Evolutionary conservation across 179 eudicot species (phyloP).

Genomic region (Gypsophila paniculata): DNA sequence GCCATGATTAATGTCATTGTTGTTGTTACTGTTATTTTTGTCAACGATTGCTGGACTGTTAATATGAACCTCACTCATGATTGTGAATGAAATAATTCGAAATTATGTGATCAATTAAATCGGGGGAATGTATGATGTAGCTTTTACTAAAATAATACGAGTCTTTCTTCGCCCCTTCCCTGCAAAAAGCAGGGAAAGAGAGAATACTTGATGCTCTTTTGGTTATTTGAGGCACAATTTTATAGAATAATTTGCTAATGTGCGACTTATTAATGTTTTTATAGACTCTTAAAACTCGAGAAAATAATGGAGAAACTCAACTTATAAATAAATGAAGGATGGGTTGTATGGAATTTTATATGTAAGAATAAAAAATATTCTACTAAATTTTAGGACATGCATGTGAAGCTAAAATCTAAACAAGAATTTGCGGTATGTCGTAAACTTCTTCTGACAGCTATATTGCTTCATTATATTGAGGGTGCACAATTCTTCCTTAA

Average conservation of each 20-base stretch:
- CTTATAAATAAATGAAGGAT: background rate
- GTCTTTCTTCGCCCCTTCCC: slow-evolving; percentile 23
- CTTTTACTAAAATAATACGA: background rate
- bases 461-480: background rate
- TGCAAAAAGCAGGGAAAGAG: slow-evolving; percentile 25
- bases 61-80: slow-evolving; percentile 4
- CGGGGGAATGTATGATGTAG: background rate
- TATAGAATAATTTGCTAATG: too few species aligned
- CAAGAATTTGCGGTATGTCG: background rate
- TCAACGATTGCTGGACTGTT: background rate
- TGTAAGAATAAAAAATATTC: background rate
- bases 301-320: background rate
- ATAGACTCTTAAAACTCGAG: background rate
- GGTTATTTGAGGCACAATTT: slow-evolving; percentile 6
- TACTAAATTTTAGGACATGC: background rate
- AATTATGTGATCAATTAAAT: background rate
- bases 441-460: background rate
- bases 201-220: slow-evolving; percentile 7
- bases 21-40: background rate
- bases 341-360: background rate
- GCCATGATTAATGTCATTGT: too few species aligned
- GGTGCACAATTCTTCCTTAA: slow-evolving; percentile 4
- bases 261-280: background rate
- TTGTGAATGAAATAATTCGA: background rate
- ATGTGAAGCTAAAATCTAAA: background rate